Conservation (phyloP, 176 grass and related monocot species). For the Musa acuminata region DNA sequence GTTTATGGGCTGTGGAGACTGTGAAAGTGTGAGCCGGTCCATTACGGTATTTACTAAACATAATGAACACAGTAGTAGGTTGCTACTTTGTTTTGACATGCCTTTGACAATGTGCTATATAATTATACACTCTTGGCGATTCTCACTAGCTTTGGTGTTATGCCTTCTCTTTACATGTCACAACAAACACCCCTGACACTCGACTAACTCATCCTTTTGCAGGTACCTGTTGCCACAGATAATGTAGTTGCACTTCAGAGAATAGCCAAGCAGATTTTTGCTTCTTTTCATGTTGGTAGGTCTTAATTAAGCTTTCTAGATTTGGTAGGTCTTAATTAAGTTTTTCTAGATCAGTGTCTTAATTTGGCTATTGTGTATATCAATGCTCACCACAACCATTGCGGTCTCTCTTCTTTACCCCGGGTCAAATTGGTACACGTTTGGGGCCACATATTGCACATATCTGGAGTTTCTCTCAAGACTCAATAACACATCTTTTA, state of each 20-base stretch:
- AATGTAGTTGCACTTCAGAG: conserved; percentile 48
- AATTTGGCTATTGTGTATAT: too few species aligned
- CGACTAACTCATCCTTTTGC: conserved; percentile 19
- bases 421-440: too few species aligned
- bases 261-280: conserved; percentile 74
- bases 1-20: conserved; percentile 94
- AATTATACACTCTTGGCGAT: too few species aligned
- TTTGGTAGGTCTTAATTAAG: too few species aligned
- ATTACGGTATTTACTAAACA: conserved; percentile 40
- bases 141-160: too few species aligned
- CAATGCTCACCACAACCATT: not conserved
- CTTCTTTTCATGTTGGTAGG: conserved; percentile 59
- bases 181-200: not conserved
- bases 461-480: not conserved
- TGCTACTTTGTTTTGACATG: not conserved
- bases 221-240: conserved; percentile 85
- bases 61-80: not conserved
- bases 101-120: not conserved
- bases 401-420: not conserved
- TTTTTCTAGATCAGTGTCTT: too few species aligned
- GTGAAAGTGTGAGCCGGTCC: conserved; percentile 76
- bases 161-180: too few species aligned
- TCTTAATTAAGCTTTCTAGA: conserved; percentile 12
- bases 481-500: not conserved
- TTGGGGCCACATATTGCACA: too few species aligned